These are phyloP conservation scores for Dactylellina sp. DNA, from an alignment of 2,329 filamentous ascomycete species.

Conservation along the genomic window DNA sequence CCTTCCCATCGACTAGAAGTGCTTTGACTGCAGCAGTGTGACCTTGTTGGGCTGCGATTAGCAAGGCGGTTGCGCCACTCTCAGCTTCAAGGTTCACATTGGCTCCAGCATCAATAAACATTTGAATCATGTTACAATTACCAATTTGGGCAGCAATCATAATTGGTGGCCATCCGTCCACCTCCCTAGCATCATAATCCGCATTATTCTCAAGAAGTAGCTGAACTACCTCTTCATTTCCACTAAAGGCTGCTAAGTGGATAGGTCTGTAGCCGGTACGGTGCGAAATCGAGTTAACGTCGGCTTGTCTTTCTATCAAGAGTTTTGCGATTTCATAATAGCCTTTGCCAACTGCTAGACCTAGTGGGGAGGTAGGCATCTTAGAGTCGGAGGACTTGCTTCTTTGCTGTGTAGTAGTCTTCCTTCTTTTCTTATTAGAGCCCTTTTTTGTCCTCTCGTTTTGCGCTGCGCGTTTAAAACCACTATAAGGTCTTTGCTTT, in stretches of 20 bases:
- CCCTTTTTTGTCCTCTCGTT: background rate
- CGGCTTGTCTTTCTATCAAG: background rate
- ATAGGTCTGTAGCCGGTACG: background rate
- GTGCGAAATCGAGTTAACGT: background rate
- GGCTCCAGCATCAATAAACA: conserved; percentile 1
- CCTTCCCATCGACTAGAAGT: conserved; percentile 2
- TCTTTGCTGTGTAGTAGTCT: background rate
- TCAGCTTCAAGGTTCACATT: background rate
- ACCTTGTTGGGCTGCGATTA: conserved; percentile 17
- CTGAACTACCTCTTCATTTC: conserved; percentile 6
- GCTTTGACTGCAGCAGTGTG: conserved; percentile 9
- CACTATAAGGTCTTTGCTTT: background rate
- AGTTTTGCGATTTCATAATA: conserved; percentile 21
- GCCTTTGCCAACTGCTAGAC: background rate
- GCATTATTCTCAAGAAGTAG: conserved; percentile 2
- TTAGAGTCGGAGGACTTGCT: background rate
- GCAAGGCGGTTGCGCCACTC: conserved; percentile 20
- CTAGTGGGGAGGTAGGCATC: background rate
- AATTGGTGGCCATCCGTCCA: conserved; percentile 19
- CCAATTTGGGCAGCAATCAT: conserved; percentile 12
- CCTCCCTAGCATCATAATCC: background rate
- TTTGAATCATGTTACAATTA: conserved; percentile 24
- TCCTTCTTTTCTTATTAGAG: background rate
- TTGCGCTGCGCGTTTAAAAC: background rate
- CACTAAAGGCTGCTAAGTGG: conserved; percentile 5